These are phyloP conservation scores for Aspergillus alliaceus DNA, from an alignment of 2,329 filamentous ascomycete species.

Conservation along the genomic window DNA sequence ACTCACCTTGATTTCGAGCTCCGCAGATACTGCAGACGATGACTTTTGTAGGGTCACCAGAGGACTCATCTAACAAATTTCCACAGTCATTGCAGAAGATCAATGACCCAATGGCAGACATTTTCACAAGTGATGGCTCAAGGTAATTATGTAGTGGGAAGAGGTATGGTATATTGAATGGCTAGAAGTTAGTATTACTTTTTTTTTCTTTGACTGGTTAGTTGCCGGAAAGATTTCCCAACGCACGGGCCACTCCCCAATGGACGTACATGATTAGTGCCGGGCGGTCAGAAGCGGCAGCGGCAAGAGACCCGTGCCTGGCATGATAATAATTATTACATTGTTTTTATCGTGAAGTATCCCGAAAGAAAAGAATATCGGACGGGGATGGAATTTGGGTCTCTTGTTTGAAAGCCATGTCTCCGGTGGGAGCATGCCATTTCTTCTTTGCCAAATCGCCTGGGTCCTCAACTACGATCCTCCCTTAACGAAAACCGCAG, in stretches of 20 bases:
- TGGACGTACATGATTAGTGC: constrained; percentile 19
- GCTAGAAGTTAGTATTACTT: background rate
- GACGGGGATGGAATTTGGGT: constrained; percentile 14
- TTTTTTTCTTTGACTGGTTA: constrained; percentile 22
- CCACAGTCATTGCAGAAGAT: constrained; percentile 94
- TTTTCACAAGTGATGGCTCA: constrained; percentile 37
- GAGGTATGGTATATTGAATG: background rate
- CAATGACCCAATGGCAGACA: constrained; percentile 87
- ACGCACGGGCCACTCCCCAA: constrained; percentile 16
- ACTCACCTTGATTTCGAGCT: constrained; percentile 74
- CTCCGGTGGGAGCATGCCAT: constrained; percentile 30
- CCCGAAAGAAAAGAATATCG: constrained; percentile 8
- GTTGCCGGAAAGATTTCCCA: constrained; percentile 20
- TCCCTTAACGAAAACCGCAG: constrained; percentile 25
- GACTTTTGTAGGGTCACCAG: constrained; percentile 71
- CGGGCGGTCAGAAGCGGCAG: constrained; percentile 27
- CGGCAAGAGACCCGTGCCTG: constrained; percentile 24
- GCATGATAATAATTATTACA: constrained; percentile 25
- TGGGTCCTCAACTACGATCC: constrained; percentile 18
- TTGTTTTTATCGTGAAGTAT: constrained; percentile 5
- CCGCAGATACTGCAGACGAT: constrained; percentile 85
- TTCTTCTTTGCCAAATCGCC: constrained; percentile 20
- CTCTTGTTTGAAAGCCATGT: constrained; percentile 32
- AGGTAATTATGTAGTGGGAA: background rate
- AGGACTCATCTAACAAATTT: constrained; percentile 79